These are phyloP conservation scores for Trifolium pratense DNA, from an alignment of 306 rosid species.

Conservation along the genomic window DNA sequence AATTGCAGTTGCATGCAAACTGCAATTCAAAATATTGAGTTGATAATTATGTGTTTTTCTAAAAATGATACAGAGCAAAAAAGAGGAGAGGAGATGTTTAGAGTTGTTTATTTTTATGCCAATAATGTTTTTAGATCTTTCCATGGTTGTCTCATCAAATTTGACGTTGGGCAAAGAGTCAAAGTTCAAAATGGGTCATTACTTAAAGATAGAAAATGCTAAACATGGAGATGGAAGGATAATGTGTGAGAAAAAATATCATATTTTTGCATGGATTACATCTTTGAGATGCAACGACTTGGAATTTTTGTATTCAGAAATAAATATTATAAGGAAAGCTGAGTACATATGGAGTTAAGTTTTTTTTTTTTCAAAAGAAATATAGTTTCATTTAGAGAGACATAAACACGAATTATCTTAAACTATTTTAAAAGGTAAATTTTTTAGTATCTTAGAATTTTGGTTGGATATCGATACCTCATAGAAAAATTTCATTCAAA, in stretches of 20 bases:
- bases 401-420: too few species aligned
- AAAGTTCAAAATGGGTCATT: constrained; percentile 38
- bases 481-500: too few species aligned
- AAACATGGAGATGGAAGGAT: constrained; percentile 34
- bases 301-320: too few species aligned
- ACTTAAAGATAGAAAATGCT: constrained; percentile 39
- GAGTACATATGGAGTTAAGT: too few species aligned
- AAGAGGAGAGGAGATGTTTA: background rate
- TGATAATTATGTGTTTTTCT: background rate
- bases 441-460: too few species aligned
- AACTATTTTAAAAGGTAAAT: too few species aligned
- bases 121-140: background rate
- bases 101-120: background rate
- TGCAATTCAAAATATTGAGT: constrained; percentile 29
- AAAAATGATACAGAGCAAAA: background rate
- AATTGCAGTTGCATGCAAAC: constrained; percentile 37
- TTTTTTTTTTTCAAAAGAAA: too few species aligned
- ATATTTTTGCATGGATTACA: background rate
- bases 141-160: constrained; percentile 22
- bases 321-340: too few species aligned
- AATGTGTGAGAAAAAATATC: background rate
- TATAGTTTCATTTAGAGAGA: too few species aligned
- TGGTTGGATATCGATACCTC: too few species aligned
- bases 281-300: background rate
- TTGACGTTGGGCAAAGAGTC: constrained; percentile 36